phyloP scores from a whole-genome alignment of 1,139 yeast species.

The Yamadazyma pseudoaaseri region DNA sequence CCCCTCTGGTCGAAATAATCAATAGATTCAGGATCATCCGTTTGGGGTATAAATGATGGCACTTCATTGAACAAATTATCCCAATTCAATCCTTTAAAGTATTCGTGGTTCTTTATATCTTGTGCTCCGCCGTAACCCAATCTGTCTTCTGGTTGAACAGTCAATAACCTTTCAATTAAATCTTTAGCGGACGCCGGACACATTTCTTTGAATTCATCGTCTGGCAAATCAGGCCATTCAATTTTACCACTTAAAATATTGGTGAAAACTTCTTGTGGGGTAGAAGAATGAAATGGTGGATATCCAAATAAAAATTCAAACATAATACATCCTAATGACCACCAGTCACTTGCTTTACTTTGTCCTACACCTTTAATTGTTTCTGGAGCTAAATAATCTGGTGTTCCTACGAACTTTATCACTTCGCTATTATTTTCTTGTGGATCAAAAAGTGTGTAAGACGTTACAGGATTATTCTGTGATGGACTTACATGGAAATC shows the following conservation, averaged over 20 bases:
- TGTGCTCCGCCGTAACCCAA: conserved; percentile 76
- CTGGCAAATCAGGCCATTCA: conserved; percentile 75
- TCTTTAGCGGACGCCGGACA: conserved; percentile 74
- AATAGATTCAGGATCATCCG: conserved; percentile 82
- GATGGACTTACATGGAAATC: conserved; percentile 32
- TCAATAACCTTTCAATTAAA: conserved; percentile 61
- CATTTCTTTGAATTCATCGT: conserved; percentile 50
- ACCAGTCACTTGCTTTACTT: conserved; percentile 92
- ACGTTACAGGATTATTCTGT: conserved; percentile 28
- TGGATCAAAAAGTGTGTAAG: conserved; percentile 73
- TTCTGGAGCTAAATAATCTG: conserved; percentile 97
- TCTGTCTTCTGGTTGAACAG: conserved; percentile 61
- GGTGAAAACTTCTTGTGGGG: conserved; percentile 79
- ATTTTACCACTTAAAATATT: conserved; percentile 73
- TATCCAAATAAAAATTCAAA: conserved; percentile 91
- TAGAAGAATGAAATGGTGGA: conserved; percentile 88
- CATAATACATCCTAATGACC: conserved; percentile 95
- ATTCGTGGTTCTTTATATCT: conserved; percentile 76
- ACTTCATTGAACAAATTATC: conserved; percentile 65
- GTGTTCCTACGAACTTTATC: conserved; percentile 86
- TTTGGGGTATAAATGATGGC: conserved; percentile 80
- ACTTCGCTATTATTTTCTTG: conserved; percentile 41
- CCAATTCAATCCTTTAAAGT: conserved; percentile 77
- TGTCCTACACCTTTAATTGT: conserved; percentile 86
- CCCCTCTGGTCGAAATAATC: conserved; percentile 94